Conservation (phyloP, 2,329 filamentous ascomycete genomes). For the Aulographum hederae region DNA sequence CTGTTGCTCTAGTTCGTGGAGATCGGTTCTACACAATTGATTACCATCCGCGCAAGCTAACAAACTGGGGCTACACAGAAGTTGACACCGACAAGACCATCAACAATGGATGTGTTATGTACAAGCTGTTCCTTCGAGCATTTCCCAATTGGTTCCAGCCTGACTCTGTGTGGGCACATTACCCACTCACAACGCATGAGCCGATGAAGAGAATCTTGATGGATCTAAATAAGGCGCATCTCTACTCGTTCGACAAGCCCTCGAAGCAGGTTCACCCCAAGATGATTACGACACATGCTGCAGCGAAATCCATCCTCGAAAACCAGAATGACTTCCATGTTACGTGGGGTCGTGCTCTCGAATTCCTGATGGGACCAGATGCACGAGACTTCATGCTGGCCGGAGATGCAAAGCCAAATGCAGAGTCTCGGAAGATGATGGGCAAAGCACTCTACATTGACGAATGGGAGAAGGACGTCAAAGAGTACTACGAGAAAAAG, state of each 20-base stretch:
- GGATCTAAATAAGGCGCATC: slow-evolving; percentile 43
- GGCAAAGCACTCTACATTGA: slow-evolving; percentile 40
- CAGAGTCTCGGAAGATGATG: slow-evolving; percentile 14
- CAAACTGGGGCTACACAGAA: slow-evolving; percentile 70
- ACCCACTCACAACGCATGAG: slow-evolving; percentile 49
- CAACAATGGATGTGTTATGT: slow-evolving; percentile 69
- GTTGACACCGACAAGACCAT: slow-evolving; percentile 53
- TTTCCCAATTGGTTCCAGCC: slow-evolving; percentile 65
- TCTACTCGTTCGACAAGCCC: slow-evolving; percentile 54
- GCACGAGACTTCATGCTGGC: slow-evolving; percentile 37
- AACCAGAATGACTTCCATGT: slow-evolving; percentile 44
- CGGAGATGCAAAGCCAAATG: slow-evolving; percentile 9
- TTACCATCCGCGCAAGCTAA: slow-evolving; percentile 50
- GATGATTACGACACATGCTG: slow-evolving; percentile 41
- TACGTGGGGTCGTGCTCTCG: slow-evolving; percentile 44
- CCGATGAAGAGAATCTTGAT: slow-evolving; percentile 58
- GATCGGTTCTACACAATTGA: slow-evolving; percentile 68
- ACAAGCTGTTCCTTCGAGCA: slow-evolving; percentile 64
- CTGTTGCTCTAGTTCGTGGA: slow-evolving; percentile 59
- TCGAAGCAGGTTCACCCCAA: slow-evolving; percentile 29
- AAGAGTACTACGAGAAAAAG: slow-evolving; percentile 47
- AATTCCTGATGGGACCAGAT: slow-evolving; percentile 41
- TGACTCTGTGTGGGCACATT: slow-evolving; percentile 69
- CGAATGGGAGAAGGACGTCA: slow-evolving; percentile 43
- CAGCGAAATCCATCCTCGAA: slow-evolving; percentile 42